Evolutionary conservation across 257 asterid genomes (phyloP).

Genomic region (Solanum ossicruentum): DNA sequence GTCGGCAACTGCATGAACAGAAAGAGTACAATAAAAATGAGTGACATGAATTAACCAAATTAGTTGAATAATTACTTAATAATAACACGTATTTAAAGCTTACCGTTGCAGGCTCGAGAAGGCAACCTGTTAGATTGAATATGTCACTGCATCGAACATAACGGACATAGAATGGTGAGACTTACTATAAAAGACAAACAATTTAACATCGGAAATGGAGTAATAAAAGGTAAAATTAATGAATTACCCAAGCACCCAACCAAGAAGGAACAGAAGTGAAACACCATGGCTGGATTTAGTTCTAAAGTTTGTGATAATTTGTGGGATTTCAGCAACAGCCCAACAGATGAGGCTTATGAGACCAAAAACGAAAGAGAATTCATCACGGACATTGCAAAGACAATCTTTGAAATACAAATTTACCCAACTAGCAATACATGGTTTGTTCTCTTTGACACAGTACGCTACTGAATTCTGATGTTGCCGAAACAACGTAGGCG

Average conservation of each 20-base stretch:
- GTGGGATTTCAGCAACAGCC: constrained; percentile 97
- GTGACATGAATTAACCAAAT: not conserved
- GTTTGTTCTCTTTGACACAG: constrained; percentile 38
- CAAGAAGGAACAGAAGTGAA: constrained; percentile 61
- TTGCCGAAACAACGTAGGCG: not conserved
- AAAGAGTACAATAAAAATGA: not conserved
- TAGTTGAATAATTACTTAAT: not conserved
- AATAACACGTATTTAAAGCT: not conserved
- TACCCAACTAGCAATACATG: constrained; percentile 57
- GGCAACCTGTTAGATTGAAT: constrained; percentile 73
- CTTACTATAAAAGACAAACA: not conserved
- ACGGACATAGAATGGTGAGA: not conserved
- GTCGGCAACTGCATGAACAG: constrained; percentile 71
- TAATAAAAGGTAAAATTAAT: not conserved
- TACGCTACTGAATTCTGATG: constrained; percentile 19
- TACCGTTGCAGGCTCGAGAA: constrained; percentile 93
- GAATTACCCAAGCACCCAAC: constrained; percentile 67
- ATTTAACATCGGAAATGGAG: not conserved
- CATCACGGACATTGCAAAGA: constrained; percentile 51
- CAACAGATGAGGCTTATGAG: constrained; percentile 54
- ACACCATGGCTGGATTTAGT: constrained; percentile 80
- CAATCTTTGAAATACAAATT: constrained; percentile 65
- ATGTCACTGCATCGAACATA: constrained; percentile 43
- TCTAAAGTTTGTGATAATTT: constrained; percentile 64
- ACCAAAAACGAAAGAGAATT: constrained; percentile 68